These are phyloP conservation scores for Suillus fuscotomentosus DNA, from an alignment of 768 basidiomycete genomes.

Conservation along the genomic window DNA sequence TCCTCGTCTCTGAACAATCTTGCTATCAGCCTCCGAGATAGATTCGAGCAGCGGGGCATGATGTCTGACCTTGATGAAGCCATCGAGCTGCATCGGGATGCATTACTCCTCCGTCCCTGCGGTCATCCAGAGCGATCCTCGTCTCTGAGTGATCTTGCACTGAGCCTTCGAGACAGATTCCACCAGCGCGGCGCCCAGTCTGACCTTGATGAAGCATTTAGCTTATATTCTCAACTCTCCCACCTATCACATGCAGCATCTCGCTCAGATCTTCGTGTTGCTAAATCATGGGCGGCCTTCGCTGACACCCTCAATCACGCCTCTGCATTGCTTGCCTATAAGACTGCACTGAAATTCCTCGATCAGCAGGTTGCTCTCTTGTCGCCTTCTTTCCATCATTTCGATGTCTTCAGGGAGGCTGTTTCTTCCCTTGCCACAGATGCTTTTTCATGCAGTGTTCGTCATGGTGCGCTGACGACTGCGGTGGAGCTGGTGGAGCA, in stretches of 20 bases:
- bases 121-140: no score
- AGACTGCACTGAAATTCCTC: conserved; percentile 2
- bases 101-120: no score
- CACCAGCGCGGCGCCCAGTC: not conserved
- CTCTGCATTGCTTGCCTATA: conserved; percentile 1
- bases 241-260: not conserved
- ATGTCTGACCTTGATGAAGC: conserved; percentile 9
- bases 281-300: not conserved
- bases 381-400: not conserved
- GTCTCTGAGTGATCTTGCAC: no score
- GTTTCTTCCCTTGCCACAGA: conserved; percentile 15
- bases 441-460: conserved; percentile 26
- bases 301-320: not conserved
- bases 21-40: not conserved
- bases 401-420: not conserved
- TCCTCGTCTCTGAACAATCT: not conserved
- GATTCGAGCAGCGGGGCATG: not conserved
- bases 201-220: not conserved
- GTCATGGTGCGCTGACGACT: conserved; percentile 11
- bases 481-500: conserved; percentile 36
- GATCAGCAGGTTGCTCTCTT: not conserved
- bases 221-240: not conserved
- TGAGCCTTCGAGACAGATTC: not conserved
- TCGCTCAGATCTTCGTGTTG: not conserved
- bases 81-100: not conserved